Evolutionary conservation across 2,329 filamentous ascomycete species (phyloP), one percentile per base, ranked within the genome.

Genomic region (Exophiala viscosa): DNA sequence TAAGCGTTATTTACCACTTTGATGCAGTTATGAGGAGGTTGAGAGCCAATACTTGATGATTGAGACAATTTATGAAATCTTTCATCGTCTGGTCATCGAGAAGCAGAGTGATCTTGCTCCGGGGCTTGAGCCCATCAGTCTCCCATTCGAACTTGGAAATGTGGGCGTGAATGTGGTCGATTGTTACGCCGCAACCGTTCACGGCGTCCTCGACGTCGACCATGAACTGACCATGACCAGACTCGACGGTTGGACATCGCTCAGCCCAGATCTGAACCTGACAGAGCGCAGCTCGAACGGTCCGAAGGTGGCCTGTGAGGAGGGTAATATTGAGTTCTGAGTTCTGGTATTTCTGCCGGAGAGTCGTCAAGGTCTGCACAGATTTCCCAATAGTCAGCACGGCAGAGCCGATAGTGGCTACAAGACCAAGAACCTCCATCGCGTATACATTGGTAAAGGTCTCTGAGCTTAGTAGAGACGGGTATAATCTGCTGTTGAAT

Each of bases 1-100:
- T 11, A 10, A n/a, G 5, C 18, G 17, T 11, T n/a, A 34, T 50
- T 36, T 47, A 60, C 61, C 58, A 64, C 43, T 58, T 50, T 20
- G 51, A 48, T 11, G 60, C 60, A 7, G 52, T 59, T 3, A 63
- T 47, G 15, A 60, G 54, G 18, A 64, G 45, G 33, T 55, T 64
- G 31, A 64, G 56, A 17, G 61, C 61, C 15, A 34, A 56, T 17
- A 57, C 57, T 18, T 62, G 60, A 42, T 53, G 45, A 18, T 54
- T 35, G 9, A 64, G 43, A 20, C 48, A 52, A 8, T 31, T 53
- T 11, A 54, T 36, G 18, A 44, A 58, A 5, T 62, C 56, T 35
- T 54, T 54, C 32, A 48, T 56, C 10, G 28, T 48, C n/a, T 48
- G 48, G 39, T 58, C 52, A n/a, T 59, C 52, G 6, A 60, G 50